Base-by-base conservation (phyloP, 2,329 filamentous ascomycete genomes). In the Aspergillus calidoustus region DNA sequence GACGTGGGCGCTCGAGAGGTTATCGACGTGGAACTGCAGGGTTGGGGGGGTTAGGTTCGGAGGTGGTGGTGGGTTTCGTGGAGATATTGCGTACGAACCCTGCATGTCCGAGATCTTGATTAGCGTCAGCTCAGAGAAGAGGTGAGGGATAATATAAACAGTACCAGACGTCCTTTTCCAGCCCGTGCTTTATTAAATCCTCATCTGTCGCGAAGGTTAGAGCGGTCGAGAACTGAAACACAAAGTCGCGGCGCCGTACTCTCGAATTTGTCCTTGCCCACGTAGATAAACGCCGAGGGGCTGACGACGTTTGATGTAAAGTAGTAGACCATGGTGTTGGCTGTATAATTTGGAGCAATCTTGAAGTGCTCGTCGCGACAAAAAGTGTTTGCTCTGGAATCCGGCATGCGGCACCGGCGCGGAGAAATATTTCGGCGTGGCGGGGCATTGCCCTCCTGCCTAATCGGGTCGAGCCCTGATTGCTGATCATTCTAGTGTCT, bases 191-290 rank as follows among this genome's bases (percentile, higher is more conserved):
- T 77, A 99, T 98, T 70, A 99, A 80, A 69, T 97, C 93, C 84
- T 99, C 95, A 81, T 98, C 95, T 99, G 53, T 54, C 25, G 34
- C n/a, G 47, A 34, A 19, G 19, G 19, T 19, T 19, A 19, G 19
- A 19, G 19, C 1, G 19, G 19, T 19, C 19, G 19, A 19, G 19
- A 19, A 19, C 19, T 58, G 22, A 61, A 48, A 41, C 52, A 71
- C 63, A 5, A 31, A 19, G 25, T 31, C 23, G 34, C 9, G 19
- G 53, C 41, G 54, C 68, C 89, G 74, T 84, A 97, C 95, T 99
- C 83, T 99, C 95, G 71, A 95, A 93, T 81, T 99, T 99, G 83
- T 99, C 95, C 80, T 98, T 99, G 78, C 95, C 95, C 62, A 97
- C 92, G 76, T 99, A 99, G 73, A 99, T 88, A 75, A 90, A 93